A percentile compares a stretch with the other conserved stretches of the same genome.
Evolutionary conservation across 2,329 filamentous ascomycete genomes (phyloP).

Genomic region (Aspergillus amoenus): DNA sequence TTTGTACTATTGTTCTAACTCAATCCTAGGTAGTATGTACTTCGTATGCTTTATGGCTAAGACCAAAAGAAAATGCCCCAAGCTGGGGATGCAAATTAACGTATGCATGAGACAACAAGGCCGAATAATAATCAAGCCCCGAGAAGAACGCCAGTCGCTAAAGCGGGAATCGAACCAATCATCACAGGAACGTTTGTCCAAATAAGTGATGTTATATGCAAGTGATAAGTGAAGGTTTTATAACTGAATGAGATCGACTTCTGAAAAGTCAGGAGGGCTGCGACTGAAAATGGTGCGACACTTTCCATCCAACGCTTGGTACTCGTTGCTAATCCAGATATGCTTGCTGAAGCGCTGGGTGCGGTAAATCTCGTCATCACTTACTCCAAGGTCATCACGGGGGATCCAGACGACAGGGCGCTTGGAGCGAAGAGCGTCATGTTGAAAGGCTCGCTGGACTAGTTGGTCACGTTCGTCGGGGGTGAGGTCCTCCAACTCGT

Average conservation of each 20-base stretch:
- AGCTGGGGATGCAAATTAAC: neutral
- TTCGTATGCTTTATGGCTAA: neutral
- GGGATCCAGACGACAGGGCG: constrained; percentile 93
- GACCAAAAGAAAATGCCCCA: neutral
- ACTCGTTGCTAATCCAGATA: constrained; percentile 94
- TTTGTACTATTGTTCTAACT: neutral
- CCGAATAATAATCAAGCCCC: neutral
- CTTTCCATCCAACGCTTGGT: constrained; percentile 81
- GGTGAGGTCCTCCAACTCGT: constrained; percentile 92
- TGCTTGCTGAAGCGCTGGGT: constrained; percentile 73
- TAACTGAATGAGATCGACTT: constrained; percentile 80
- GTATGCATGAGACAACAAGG: neutral
- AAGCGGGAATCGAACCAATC: neutral
- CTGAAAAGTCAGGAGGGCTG: constrained; percentile 85
- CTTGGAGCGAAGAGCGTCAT: constrained; percentile 79
- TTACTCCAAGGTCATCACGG: constrained; percentile 82
- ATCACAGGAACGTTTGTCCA: constrained; percentile 2
- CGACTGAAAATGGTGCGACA: constrained; percentile 78
- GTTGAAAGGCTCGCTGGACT: constrained; percentile 84
- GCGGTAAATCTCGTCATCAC: constrained; percentile 82
- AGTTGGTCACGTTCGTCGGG: constrained; percentile 84
- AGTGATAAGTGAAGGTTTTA: constrained; percentile 39
- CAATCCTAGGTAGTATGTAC: neutral
- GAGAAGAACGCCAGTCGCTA: constrained; percentile 6
- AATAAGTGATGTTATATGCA: neutral